These are phyloP conservation scores for Datisca glomerata DNA, from an alignment of 306 rosid genomes.

Conservation along the genomic window DNA sequence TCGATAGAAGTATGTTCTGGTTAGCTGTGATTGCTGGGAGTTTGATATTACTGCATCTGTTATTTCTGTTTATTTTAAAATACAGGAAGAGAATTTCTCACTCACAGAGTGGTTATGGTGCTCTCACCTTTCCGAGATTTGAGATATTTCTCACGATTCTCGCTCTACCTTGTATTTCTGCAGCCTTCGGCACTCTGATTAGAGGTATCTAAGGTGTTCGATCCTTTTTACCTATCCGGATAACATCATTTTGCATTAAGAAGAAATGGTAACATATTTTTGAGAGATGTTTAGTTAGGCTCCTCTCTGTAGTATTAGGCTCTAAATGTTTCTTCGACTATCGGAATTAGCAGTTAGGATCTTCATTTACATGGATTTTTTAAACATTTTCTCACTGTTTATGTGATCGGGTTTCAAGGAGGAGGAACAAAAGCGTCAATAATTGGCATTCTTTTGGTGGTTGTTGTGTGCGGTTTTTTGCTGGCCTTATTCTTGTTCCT, in stretches of 20 bases:
- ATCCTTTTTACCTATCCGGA: no score
- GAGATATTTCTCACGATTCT: slow-evolving; percentile 71
- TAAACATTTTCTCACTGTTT: no score
- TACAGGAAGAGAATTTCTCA: slow-evolving; percentile 46
- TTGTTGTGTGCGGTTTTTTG: slow-evolving; percentile 30
- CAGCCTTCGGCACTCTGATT: slow-evolving; percentile 55
- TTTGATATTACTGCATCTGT: slow-evolving; percentile 48
- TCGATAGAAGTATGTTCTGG: slow-evolving; percentile 74
- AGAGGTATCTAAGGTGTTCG: slow-evolving; percentile 66
- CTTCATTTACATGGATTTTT: no score
- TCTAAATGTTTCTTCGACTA: no score
- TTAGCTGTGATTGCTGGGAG: slow-evolving; percentile 55
- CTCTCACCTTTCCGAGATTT: slow-evolving; percentile 71
- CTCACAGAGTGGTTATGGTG: slow-evolving; percentile 45
- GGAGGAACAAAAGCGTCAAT: slow-evolving; percentile 36
- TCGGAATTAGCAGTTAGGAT: no score
- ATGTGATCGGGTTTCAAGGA: no score
- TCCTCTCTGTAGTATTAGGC: no score
- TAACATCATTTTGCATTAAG: not conserved
- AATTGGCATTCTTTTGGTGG: slow-evolving; percentile 55
- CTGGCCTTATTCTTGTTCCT: slow-evolving; percentile 64
- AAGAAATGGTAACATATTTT: not conserved
- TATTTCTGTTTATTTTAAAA: slow-evolving; percentile 53
- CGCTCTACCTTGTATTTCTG: slow-evolving; percentile 58
- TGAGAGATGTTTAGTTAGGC: no score